A percentile compares a stretch with the other conserved stretches of the same genome.
Conservation (phyloP, 202 grass and related monocot species). For the Setaria viridis region DNA sequence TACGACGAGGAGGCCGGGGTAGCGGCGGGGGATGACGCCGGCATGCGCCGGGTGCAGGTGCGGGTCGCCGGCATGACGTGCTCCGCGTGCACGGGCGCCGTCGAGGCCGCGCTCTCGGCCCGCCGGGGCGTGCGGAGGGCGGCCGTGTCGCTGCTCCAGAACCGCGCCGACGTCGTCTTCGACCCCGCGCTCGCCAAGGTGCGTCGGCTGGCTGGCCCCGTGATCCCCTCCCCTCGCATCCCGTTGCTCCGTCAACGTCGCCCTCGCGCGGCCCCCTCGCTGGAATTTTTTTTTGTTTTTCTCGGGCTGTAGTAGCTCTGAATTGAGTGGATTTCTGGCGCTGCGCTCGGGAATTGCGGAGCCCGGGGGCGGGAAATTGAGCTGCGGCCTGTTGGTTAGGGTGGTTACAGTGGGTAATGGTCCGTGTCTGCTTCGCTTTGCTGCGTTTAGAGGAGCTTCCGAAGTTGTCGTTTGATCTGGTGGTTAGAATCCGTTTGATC, state of each 20-base stretch:
- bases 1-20: conserved; percentile 58
- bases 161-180: conserved; percentile 84
- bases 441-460: conserved; percentile 2
- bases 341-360: conserved; percentile 19
- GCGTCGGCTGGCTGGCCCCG: neutral
- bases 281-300: neutral
- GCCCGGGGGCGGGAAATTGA: conserved; percentile 43
- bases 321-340: neutral
- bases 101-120: conserved; percentile 71
- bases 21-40: conserved; percentile 24
- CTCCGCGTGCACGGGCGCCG: conserved; percentile 88
- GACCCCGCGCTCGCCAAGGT: conserved; percentile 86
- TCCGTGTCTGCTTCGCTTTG: neutral
- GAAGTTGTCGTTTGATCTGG: neutral
- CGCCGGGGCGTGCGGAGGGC: conserved; percentile 59
- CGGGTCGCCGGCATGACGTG: conserved; percentile 93
- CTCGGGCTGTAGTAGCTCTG: neutral
- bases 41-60: conserved; percentile 66
- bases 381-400: conserved; percentile 34
- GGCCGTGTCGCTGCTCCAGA: conserved; percentile 84
- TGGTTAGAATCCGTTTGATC: conserved; percentile 22
- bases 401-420: conserved; percentile 29
- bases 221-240: conserved; percentile 26
- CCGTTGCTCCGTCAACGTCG: neutral
- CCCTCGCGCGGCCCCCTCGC: neutral